phyloP scores from a whole-genome alignment of 2,329 filamentous ascomycete genomes.

The Pyrenophora tritici-repentis region DNA sequence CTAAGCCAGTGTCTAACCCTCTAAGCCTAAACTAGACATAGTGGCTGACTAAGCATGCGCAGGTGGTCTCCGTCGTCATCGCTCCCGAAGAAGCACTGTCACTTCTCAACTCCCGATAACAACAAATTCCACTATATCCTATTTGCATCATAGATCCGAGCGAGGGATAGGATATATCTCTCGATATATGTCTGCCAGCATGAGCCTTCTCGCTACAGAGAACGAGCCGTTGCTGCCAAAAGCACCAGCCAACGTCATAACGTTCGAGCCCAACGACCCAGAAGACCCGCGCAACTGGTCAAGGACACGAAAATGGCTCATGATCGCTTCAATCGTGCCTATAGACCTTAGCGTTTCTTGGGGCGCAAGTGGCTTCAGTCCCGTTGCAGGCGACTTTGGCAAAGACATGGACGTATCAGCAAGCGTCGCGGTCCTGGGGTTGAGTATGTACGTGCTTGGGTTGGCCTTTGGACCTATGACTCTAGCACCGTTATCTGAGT shows the following conservation, averaged over 20 bases:
- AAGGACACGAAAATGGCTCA: slow-evolving; percentile 40
- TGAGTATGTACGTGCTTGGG: slow-evolving; percentile 55
- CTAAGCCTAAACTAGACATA: too few species aligned
- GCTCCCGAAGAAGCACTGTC: too few species aligned
- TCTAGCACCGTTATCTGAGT: slow-evolving; percentile 44
- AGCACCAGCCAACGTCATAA: slow-evolving; percentile 15
- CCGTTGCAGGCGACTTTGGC: slow-evolving; percentile 50
- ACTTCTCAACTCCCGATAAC: too few species aligned
- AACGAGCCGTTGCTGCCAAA: slow-evolving; percentile 14
- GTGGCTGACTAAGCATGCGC: too few species aligned
- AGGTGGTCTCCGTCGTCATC: too few species aligned
- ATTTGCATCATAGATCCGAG: too few species aligned
- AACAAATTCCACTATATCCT: too few species aligned
- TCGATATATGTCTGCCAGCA: not conserved
- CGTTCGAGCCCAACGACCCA: slow-evolving; percentile 25
- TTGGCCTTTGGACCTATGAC: slow-evolving; percentile 50
- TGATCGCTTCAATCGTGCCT: slow-evolving; percentile 43
- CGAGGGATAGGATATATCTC: not conserved
- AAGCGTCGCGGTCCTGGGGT: slow-evolving; percentile 51
- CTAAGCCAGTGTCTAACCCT: too few species aligned
- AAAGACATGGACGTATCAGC: slow-evolving; percentile 49
- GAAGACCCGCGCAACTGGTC: slow-evolving; percentile 46
- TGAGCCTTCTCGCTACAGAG: slow-evolving; percentile 6
- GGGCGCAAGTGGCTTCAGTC: slow-evolving; percentile 56
- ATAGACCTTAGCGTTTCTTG: slow-evolving; percentile 48